phyloP scores from a whole-genome alignment of 2,329 filamentous ascomycete genomes.

The Botrytis pseudocinerea region DNA sequence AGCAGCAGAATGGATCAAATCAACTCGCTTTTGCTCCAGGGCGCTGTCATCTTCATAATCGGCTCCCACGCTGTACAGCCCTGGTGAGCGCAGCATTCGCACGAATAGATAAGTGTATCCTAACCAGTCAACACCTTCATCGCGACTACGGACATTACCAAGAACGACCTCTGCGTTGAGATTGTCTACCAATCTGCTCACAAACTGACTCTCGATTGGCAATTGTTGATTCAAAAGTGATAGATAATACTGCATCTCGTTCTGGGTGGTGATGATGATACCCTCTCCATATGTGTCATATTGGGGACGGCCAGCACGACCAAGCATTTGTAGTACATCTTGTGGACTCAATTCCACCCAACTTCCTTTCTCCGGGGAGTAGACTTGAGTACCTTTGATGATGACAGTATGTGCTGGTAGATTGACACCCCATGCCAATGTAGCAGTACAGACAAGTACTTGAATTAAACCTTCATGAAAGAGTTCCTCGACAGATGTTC shows the following conservation, averaged over 20 bases:
- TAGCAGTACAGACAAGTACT: slow-evolving; percentile 95
- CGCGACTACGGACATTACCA: slow-evolving; percentile 85
- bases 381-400: slow-evolving; percentile 97
- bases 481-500: slow-evolving; percentile 91
- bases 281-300: slow-evolving; percentile 98
- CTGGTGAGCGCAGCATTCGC: slow-evolving; percentile 93
- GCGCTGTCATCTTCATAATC: slow-evolving; percentile 93
- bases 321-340: slow-evolving; percentile 97
- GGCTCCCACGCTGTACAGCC: slow-evolving; percentile 90
- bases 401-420: slow-evolving; percentile 96
- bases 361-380: slow-evolving; percentile 96
- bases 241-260: slow-evolving; percentile 95
- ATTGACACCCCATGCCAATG: slow-evolving; percentile 99
- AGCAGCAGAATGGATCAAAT: slow-evolving; percentile 92
- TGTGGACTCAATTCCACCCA: slow-evolving; percentile 98
- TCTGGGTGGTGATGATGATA: slow-evolving; percentile 96
- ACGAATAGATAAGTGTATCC: slow-evolving; percentile 98
- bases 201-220: slow-evolving; percentile 94
- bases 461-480: slow-evolving; percentile 90
- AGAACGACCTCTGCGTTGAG: slow-evolving; percentile 95
- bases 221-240: slow-evolving; percentile 96
- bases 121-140: slow-evolving; percentile 98
- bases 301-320: slow-evolving; percentile 92
- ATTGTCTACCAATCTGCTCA: slow-evolving; percentile 91
- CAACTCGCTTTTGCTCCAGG: slow-evolving; percentile 95